These are phyloP conservation scores for Chaetomium tenue DNA, from an alignment of 495 filamentous ascomycete species.

Conservation along the genomic window DNA sequence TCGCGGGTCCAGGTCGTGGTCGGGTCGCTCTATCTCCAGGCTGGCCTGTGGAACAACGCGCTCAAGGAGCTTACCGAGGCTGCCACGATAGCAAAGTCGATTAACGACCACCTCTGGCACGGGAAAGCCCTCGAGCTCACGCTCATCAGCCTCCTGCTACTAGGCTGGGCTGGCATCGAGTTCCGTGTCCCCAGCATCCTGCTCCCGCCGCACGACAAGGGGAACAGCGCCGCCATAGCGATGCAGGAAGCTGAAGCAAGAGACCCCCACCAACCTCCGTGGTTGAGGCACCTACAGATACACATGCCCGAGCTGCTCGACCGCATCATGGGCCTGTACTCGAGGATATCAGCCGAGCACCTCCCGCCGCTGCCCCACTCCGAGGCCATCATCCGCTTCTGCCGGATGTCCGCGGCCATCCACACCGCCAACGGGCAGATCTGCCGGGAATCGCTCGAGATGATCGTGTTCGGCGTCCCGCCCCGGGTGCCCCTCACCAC, in stretches of 20 bases:
- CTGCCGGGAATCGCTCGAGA: slow-evolving; percentile 62
- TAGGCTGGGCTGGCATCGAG: slow-evolving; percentile 80
- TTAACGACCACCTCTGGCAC: slow-evolving; percentile 94
- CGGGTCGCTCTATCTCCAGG: slow-evolving; percentile 81
- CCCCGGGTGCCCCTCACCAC: slow-evolving; percentile 40
- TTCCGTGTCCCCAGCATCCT: slow-evolving; percentile 69
- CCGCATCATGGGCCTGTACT: slow-evolving; percentile 79
- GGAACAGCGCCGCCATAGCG: slow-evolving; percentile 45
- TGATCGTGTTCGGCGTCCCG: slow-evolving; percentile 55
- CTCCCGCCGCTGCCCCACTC: slow-evolving; percentile 78
- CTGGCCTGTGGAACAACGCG: slow-evolving; percentile 87
- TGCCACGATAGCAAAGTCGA: slow-evolving; percentile 69
- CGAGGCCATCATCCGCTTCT: slow-evolving; percentile 77
- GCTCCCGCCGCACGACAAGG: slow-evolving; percentile 49
- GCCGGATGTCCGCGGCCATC: slow-evolving; percentile 67
- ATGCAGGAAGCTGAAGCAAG: slow-evolving; percentile 46
- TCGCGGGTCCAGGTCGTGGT: slow-evolving; percentile 77
- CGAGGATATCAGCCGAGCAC: slow-evolving; percentile 74
- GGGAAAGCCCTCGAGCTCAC: slow-evolving; percentile 90
- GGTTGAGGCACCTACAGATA: slow-evolving; percentile 44
- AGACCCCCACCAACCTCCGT: slow-evolving; percentile 43
- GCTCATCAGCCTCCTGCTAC: slow-evolving; percentile 74
- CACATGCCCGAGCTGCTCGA: slow-evolving; percentile 62
- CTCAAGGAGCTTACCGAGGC: slow-evolving; percentile 81
- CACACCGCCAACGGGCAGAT: slow-evolving; percentile 68